phyloP scores from a whole-genome alignment of 1,284 basidiomycete genomes.

The Ceratobasidium papillatum region DNA sequence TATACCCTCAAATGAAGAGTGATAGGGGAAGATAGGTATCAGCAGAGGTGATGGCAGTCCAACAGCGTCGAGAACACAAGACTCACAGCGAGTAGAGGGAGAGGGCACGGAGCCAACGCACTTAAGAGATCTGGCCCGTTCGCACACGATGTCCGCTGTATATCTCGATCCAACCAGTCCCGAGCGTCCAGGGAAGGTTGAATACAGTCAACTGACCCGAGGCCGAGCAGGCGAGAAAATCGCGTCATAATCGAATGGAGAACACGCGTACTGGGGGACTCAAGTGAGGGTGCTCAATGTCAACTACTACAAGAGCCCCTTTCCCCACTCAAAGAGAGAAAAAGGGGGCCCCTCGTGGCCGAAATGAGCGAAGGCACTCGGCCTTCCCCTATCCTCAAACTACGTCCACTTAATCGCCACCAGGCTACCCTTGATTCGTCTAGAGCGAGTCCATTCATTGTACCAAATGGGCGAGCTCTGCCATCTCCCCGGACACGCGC shows the following conservation, averaged over 20 bases:
- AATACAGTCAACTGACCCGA: neutral
- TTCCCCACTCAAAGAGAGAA: neutral
- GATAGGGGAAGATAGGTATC: neutral
- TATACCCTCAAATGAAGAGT: neutral
- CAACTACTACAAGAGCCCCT: neutral
- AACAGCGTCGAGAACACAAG: neutral
- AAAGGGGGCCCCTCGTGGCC: conserved; percentile 11
- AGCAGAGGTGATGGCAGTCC: neutral
- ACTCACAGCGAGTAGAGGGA: neutral
- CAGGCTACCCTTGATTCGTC: neutral
- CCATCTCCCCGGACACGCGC: neutral
- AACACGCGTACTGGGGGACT: neutral
- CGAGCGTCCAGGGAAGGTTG: too few species aligned
- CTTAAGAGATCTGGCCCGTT: neutral
- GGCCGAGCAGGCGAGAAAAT: neutral
- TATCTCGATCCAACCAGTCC: neutral
- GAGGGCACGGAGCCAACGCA: neutral
- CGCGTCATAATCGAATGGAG: neutral
- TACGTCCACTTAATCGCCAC: neutral
- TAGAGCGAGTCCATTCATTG: conserved; percentile 2
- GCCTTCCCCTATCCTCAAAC: neutral
- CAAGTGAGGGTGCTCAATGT: neutral
- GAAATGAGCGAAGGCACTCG: neutral
- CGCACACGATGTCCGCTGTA: neutral
- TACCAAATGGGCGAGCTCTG: neutral